Percentiles rank a stretch among this genome's conserved stretches.
phyloP scores from a whole-genome alignment of 176 grass and related monocot species.

The Oryza nivara region DNA sequence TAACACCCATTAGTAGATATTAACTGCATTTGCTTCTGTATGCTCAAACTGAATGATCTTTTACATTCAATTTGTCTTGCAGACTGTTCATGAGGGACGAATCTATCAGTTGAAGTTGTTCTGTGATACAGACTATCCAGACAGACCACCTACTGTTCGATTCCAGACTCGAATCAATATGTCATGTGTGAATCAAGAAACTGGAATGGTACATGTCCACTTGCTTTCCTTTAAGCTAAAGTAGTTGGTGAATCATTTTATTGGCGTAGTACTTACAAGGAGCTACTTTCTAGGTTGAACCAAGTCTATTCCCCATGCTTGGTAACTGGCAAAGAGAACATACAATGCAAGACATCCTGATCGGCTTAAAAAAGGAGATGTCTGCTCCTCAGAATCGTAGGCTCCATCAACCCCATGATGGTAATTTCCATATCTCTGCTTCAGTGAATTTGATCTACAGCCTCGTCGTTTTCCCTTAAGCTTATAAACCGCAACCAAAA shows the following conservation, averaged over 20 bases:
- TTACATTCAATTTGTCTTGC: conserved; percentile 29
- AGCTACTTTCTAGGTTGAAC: conserved; percentile 73
- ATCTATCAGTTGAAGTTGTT: conserved; percentile 82
- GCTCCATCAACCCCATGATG: conserved; percentile 81
- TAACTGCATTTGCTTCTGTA: conserved; percentile 29
- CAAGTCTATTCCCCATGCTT: conserved; percentile 81
- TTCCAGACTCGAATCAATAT: conserved; percentile 83
- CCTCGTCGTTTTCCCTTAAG: no score
- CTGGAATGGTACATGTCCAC: conserved; percentile 55
- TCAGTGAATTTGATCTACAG: neutral
- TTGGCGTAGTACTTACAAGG: conserved; percentile 28
- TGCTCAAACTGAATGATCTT: conserved; percentile 12
- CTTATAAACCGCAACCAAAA: no score
- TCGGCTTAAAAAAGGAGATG: conserved; percentile 85
- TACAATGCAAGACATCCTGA: conserved; percentile 90
- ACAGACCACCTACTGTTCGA: conserved; percentile 66
- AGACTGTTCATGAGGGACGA: conserved; percentile 83
- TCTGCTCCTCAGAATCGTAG: conserved; percentile 83
- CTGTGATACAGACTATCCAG: conserved; percentile 80
- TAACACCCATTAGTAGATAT: conserved; percentile 24
- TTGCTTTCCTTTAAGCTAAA: neutral
- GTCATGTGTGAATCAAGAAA: conserved; percentile 68
- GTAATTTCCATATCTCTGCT: conserved; percentile 45
- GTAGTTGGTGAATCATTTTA: conserved; percentile 32
- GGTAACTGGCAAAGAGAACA: conserved; percentile 80